These are phyloP conservation scores for Pouteria glomerata DNA, from an alignment of 148 eudicot genomes.

Conservation along the genomic window DNA sequence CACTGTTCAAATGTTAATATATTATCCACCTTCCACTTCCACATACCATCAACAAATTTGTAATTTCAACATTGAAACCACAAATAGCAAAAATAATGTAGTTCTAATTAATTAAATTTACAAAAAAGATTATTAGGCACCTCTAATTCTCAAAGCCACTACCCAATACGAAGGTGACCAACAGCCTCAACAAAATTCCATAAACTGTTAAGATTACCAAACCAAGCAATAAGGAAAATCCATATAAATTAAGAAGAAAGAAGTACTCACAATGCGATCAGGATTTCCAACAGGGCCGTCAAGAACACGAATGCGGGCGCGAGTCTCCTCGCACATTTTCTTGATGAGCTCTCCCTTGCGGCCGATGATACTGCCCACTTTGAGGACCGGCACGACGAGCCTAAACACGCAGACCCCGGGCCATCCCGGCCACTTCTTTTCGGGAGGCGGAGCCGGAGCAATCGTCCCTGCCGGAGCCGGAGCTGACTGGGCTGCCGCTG, in stretches of 20 bases:
- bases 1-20: background rate
- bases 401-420: slow-evolving; percentile 55
- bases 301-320: slow-evolving; percentile 54
- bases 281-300: slow-evolving; percentile 47
- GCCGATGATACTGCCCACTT: slow-evolving; percentile 64
- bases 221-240: too few relatives aligned
- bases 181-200: background rate
- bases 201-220: background rate
- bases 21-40: background rate
- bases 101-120: background rate
- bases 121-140: background rate
- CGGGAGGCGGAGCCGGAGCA: background rate
- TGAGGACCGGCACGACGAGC: slow-evolving; percentile 45
- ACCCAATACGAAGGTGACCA: background rate
- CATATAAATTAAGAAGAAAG: background rate
- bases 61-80: too few relatives aligned
- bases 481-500: background rate
- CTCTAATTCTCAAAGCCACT: background rate
- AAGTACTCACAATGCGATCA: slow-evolving; percentile 43
- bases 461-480: background rate
- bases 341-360: slow-evolving; percentile 61
- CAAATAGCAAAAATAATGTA: background rate
- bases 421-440: slow-evolving; percentile 60
- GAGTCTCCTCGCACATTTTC: slow-evolving; percentile 56
- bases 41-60: background rate